Base-by-base conservation (phyloP, 176 grass and related monocot species). In the Oryza meyeriana region DNA sequence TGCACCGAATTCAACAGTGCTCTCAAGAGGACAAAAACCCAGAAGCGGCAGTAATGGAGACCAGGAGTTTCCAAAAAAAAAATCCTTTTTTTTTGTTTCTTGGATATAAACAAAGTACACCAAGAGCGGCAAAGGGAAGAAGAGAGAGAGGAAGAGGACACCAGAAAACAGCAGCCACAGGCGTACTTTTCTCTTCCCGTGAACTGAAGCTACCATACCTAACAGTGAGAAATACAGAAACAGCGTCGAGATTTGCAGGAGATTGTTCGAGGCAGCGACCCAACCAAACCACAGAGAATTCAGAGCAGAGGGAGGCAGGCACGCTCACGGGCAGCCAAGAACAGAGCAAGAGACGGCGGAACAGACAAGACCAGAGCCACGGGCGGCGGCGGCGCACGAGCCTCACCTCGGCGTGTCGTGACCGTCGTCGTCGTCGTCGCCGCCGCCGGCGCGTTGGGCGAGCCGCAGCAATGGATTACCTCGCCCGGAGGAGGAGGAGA, bases 11-110 rank as follows among this genome's bases (percentile, higher is more conserved):
- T 33, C 47, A 52, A 1, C 16, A 5, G 42, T 45, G 47, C 17
- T 52, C 14, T 81, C 34, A 73, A 64, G 36, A 16, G 38, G 69
- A 47, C 58, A 74, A 74, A 83, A 74, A 63, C 33, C 11, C 32
- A 7, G 9, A 22, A 73, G 16, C 20, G 25, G 55, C 34, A 17
- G 27, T 5, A 45, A 45, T 8, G 14, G 8, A 72, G 8, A 48
- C 35, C 36, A 13, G 10, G 16, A 30, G 12, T 36, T 50, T 35
- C 6, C 48, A 52, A 52, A 20, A 6, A 52, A 52, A 52, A 52
- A 20, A 9, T 4, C 3, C 2, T 33, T 9, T 3, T n/a, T 39
- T 17, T 28, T 33, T 39, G 44, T 17, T 20, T 64, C 36, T 62
- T 72, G 25, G 80, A 50, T 6, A 30, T 5, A 12, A 39, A 64